Evolutionary conservation across 495 filamentous ascomycete species (phyloP), one percentile per base, ranked within the genome.

Genomic region (Xylaria scruposa): DNA sequence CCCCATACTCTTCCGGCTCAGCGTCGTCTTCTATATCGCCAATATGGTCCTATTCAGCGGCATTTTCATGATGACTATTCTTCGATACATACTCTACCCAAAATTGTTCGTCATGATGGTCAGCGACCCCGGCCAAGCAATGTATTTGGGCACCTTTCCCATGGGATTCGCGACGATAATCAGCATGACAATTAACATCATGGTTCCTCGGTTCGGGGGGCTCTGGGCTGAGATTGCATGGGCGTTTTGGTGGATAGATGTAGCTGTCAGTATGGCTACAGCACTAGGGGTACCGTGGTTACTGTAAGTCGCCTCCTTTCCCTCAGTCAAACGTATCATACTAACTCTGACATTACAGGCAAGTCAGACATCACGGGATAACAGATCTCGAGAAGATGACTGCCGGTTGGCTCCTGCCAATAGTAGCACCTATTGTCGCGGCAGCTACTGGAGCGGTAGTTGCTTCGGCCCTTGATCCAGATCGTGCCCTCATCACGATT

Each of bases 91-190:
- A 0, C 67, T 91, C 2, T 91, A 90, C 70, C 89, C 88, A 0
- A 81, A 85, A 67, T 85, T 89, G 29, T 91, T 87, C 81, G 59
- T 15, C 0, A 83, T 78, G 17, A 89, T 91, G 88, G 80, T 91
- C 49, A 80, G 76, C 1, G 86, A 91, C 75, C 88, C 89, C 0
- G 79, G 80, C 0, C 88, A 92, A 70, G 87, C 85, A 2, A 82
- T 92, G 51, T 91, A 91, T 73, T 78, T 91, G 3, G 90, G 88
- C 0, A 87, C 87, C 0, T 82, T 91, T 42, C 90, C 90, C 0
- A 90, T 91, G 88, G 88, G 88, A 7, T 82, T 91, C 19, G 86
- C 88, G 0, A 92, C 76, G 3, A 76, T 78, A 47, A 71, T 78
- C 13, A 72, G 62, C 47, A 78, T 78, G 76, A 78, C 71, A 24